Percentiles rank a stretch among this genome's conserved stretches.
These are phyloP conservation scores for Stylosanthes scabra DNA, from an alignment of 331 rosid species.

Conservation along the genomic window DNA sequence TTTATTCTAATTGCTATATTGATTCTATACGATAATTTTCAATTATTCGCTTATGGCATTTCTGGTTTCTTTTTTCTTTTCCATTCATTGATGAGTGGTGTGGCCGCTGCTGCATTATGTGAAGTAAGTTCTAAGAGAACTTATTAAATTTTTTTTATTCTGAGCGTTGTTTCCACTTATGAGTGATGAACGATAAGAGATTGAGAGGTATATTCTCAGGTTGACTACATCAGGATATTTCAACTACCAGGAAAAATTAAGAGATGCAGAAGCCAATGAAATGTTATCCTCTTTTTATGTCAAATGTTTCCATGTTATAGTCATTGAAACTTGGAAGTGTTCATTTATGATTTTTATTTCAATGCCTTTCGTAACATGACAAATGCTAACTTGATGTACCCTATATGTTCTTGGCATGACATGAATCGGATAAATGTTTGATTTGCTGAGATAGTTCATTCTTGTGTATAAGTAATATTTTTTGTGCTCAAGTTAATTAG, in stretches of 20 bases:
- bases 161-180: neutral
- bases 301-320: slow-evolving; percentile 16
- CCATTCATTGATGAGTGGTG: too few relatives aligned
- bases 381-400: slow-evolving; percentile 9
- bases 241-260: slow-evolving; percentile 10
- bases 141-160: too few relatives aligned
- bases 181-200: too few relatives aligned
- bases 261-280: neutral
- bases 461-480: too few relatives aligned
- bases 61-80: slow-evolving; percentile 12
- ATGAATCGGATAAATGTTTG: neutral
- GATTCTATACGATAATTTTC: too few relatives aligned
- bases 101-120: too few relatives aligned
- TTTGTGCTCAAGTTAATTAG: neutral
- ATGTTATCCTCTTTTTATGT: slow-evolving; percentile 5
- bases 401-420: slow-evolving; percentile 7
- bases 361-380: slow-evolving; percentile 5
- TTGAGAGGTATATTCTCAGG: neutral
- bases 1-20: too few relatives aligned
- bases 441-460: slow-evolving; percentile 11
- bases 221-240: neutral
- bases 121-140: too few relatives aligned
- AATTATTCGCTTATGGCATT: slow-evolving; percentile 27
- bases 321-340: neutral
- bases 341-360: slow-evolving; percentile 7